phyloP scores from a whole-genome alignment of 1,139 yeast genomes.

The Hansenula lynferdii region DNA sequence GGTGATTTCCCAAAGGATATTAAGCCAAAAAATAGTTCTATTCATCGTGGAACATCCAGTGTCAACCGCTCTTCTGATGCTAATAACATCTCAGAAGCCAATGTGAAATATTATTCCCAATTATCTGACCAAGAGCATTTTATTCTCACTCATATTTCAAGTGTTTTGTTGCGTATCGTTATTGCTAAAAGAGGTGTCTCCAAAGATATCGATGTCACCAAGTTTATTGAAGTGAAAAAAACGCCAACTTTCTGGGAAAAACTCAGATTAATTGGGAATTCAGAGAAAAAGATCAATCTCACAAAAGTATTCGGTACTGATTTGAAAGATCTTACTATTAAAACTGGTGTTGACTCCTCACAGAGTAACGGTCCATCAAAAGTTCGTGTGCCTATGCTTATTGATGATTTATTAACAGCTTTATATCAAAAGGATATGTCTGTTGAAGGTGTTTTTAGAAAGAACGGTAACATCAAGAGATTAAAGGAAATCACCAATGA shows the following conservation, averaged over 20 bases:
- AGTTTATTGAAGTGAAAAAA: constrained; percentile 53
- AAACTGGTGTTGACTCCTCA: constrained; percentile 82
- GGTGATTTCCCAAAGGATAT: constrained; percentile 33
- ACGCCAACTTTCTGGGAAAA: constrained; percentile 75
- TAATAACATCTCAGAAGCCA: constrained; percentile 6
- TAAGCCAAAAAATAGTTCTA: constrained; percentile 17
- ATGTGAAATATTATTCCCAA: constrained; percentile 59
- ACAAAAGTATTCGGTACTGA: constrained; percentile 72
- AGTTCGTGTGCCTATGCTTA: constrained; percentile 75
- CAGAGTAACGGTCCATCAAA: constrained; percentile 83
- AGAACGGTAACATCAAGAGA: constrained; percentile 90
- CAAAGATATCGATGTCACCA: constrained; percentile 46
- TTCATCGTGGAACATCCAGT: constrained; percentile 14
- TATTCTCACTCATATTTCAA: constrained; percentile 62
- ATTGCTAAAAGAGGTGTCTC: constrained; percentile 26
- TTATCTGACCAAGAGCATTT: constrained; percentile 56
- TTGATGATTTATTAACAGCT: constrained; percentile 82
- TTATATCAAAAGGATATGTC: constrained; percentile 93
- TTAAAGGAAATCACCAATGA: constrained; percentile 69
- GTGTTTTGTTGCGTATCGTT: constrained; percentile 50
- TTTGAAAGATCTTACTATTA: constrained; percentile 62
- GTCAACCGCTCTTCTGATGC: constrained; percentile 7
- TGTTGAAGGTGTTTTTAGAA: constrained; percentile 93
- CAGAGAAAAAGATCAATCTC: constrained; percentile 25
- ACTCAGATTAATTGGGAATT: constrained; percentile 32